A percentile compares a stretch with the other conserved stretches of the same genome.
Conservation (phyloP, 2,329 filamentous ascomycete genomes). For the Scortechinia acanthostroma region DNA sequence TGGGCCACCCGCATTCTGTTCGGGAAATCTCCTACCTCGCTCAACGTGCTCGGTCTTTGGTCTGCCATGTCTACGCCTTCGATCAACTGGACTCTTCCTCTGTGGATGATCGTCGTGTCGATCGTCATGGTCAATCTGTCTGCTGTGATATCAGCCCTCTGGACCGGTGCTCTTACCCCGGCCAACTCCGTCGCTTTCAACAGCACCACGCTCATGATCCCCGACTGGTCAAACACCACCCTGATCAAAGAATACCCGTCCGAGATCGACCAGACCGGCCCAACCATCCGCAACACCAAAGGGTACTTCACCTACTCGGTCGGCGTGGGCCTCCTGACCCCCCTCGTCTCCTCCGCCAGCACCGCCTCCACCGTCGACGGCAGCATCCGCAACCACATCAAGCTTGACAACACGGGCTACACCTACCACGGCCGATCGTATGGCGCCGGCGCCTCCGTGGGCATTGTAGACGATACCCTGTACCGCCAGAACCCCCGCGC, state of each 20-base stretch:
- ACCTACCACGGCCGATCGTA: slow-evolving; percentile 15
- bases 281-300: slow-evolving; percentile 8
- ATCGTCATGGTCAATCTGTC: neutral
- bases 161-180: slow-evolving; percentile 4
- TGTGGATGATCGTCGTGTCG: neutral
- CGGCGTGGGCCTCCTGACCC: slow-evolving; percentile 11
- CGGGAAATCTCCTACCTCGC: neutral
- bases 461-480: slow-evolving; percentile 8
- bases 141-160: slow-evolving; percentile 2
- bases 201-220: slow-evolving; percentile 13
- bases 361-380: slow-evolving; percentile 11
- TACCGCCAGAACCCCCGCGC: slow-evolving; percentile 3
- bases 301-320: slow-evolving; percentile 15
- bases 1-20: slow-evolving; percentile 2
- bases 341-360: slow-evolving; percentile 10
- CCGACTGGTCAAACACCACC: slow-evolving; percentile 9
- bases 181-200: slow-evolving; percentile 7
- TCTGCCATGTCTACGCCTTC: slow-evolving; percentile 2
- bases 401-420: slow-evolving; percentile 14
- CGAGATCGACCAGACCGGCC: slow-evolving; percentile 7
- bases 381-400: slow-evolving; percentile 9
- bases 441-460: slow-evolving; percentile 14
- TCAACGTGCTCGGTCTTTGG: slow-evolving; percentile 3
- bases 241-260: slow-evolving; percentile 13
- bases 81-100: slow-evolving; percentile 1